Conservation (phyloP, 108 stramenopile species). For the Schizochytrium sp. region DNA sequence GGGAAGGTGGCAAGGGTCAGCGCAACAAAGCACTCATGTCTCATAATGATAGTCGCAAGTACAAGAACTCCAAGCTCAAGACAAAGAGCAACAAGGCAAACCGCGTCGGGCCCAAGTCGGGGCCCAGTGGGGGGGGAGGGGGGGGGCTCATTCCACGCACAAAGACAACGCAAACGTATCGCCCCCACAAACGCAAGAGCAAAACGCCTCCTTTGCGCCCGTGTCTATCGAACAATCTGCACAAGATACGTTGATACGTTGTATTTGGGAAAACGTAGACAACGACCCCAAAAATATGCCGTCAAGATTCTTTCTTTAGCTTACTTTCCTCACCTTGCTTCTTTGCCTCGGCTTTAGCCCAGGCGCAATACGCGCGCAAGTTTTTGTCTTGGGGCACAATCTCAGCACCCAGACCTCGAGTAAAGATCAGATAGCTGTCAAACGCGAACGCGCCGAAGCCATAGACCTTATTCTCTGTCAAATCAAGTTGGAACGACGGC, state of each 20-base stretch:
- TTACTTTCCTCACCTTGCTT: background rate
- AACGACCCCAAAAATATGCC: background rate
- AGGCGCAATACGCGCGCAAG: conserved; percentile 6
- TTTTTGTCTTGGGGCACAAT: background rate
- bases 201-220: too few species aligned
- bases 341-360: background rate
- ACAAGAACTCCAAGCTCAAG: background rate
- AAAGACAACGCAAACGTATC: too few species aligned
- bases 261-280: background rate
- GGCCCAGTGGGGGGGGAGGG: background rate
- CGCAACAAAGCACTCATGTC: background rate
- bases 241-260: background rate
- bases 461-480: background rate
- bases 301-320: background rate
- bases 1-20: conserved; percentile 4
- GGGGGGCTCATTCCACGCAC: too few species aligned
- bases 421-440: background rate
- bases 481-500: background rate
- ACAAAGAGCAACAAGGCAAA: background rate
- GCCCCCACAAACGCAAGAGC: too few species aligned
- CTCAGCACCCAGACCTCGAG: background rate
- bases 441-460: conserved; percentile 8
- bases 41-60: background rate
- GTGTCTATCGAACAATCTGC: too few species aligned
- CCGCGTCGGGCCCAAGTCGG: background rate